These are phyloP conservation scores for Kluyveromyces sp. DNA, from an alignment of 1,139 yeast genomes.

Conservation along the genomic window DNA sequence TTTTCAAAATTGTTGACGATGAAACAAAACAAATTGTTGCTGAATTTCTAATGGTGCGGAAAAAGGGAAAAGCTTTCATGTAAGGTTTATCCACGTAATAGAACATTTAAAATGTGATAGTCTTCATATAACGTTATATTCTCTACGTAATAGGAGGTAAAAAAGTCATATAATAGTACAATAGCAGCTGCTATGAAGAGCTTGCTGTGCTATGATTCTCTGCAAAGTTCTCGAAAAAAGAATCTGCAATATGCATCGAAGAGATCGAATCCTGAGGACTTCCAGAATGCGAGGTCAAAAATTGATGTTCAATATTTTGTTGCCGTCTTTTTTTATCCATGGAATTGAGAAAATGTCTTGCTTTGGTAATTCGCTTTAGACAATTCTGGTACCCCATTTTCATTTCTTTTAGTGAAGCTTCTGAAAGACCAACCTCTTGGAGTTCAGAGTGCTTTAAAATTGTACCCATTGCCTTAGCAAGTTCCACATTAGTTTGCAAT, in stretches of 20 bases:
- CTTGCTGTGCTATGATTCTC: not conserved
- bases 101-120: no score
- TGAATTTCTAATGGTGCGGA: conserved; percentile 32
- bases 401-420: conserved; percentile 22
- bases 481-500: conserved; percentile 22
- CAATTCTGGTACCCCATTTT: conserved; percentile 16
- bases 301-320: conserved; percentile 6
- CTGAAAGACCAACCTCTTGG: conserved; percentile 24
- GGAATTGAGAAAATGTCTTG: conserved; percentile 8
- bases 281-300: conserved; percentile 1
- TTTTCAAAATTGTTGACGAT: conserved; percentile 52
- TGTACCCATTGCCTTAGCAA: conserved; percentile 27
- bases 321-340: conserved; percentile 5
- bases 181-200: not conserved
- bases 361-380: conserved; percentile 14
- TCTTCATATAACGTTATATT: no score
- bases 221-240: conserved; percentile 3
- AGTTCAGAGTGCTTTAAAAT: conserved; percentile 25
- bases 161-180: not conserved
- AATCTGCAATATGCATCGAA: conserved; percentile 6
- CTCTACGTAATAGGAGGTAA: no score
- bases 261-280: conserved; percentile 1
- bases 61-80: conserved; percentile 38
- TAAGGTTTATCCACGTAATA: not conserved
- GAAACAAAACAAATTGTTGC: conserved; percentile 46